Percentiles rank a stretch among this genome's conserved stretches.
These are phyloP conservation scores for Aspergillus spinulosporus DNA, from an alignment of 2,329 filamentous ascomycete genomes.

Conservation along the genomic window DNA sequence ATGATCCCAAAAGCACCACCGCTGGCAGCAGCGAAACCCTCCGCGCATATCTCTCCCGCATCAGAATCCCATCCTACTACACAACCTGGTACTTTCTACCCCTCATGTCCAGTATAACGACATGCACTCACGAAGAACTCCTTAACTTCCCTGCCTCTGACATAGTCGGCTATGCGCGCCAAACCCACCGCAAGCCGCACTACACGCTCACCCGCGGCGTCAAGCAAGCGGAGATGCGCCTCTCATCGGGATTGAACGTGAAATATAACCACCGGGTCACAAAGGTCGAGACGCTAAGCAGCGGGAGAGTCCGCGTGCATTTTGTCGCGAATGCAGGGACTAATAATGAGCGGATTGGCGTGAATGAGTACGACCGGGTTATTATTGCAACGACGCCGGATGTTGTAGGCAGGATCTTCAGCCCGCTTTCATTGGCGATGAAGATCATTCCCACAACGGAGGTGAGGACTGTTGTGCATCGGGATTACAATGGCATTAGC, in stretches of 20 bases:
- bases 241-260: conserved; percentile 15
- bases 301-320: neutral
- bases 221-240: conserved; percentile 19
- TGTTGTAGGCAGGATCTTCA: conserved; percentile 52
- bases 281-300: conserved; percentile 5
- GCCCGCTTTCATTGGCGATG: conserved; percentile 43
- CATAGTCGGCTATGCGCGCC: conserved; percentile 23
- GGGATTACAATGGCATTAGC: conserved; percentile 25
- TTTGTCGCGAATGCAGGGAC: neutral
- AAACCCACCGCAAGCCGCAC: conserved; percentile 24
- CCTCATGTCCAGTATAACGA: conserved; percentile 22
- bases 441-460: conserved; percentile 34
- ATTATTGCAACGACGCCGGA: conserved; percentile 59
- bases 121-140: conserved; percentile 26
- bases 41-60: conserved; percentile 10
- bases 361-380: conserved; percentile 32
- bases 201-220: conserved; percentile 25
- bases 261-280: conserved; percentile 18
- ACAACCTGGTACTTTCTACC: conserved; percentile 17
- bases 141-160: conserved; percentile 26
- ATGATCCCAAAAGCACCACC: neutral
- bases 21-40: conserved; percentile 14
- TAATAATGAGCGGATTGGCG: conserved; percentile 14
- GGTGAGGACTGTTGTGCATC: conserved; percentile 53
- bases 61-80: conserved; percentile 13